Base-by-base conservation (phyloP, 1,139 yeast species). In the Hansenula sp. region DNA sequence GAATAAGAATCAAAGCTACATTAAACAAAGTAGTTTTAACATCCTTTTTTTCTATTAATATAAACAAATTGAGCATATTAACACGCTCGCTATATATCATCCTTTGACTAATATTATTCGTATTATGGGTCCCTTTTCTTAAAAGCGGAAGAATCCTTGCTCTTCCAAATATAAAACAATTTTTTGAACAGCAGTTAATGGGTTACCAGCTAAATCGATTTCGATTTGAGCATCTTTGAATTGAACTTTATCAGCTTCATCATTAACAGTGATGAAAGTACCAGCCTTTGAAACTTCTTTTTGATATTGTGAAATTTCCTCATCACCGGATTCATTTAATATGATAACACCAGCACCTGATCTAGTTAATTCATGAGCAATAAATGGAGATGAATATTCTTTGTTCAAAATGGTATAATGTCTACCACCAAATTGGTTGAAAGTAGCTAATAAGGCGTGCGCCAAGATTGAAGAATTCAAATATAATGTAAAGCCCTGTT, bases 311-410 rank as follows among this genome's bases (percentile, higher is more conserved):
- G 71, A 65, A 44, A 70, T 61, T 41, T 61, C 64, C 36, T 63
- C 67, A 46, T 59, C 65, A 46, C 52, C 57, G n/a, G 44, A 43
- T 30, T 56, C 68, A 16, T 69, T 61, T 28, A 80, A 73, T 33
- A 88, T 77, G 54, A 91, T 84, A 36, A 91, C 94, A 55, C 96
- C 98, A 16, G 96, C 74, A 44, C 98, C 97, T 29, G 96, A 79
- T 62, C 88, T 81, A 45, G 89, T 88, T 57, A 91, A 79, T 69
- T 91, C 97, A 50, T 84, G 78, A 43, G 91, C 79, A 38, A 56
- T 45, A 33, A 40, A 49, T 28, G 70, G 57, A 46, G 78, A 72
- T 37, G 75, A 74, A 36, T 76, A 67, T 45, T 71, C 72, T 33
- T 79, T 78, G 41, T 65, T 67, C 52, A 90, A 70, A 51, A 85